Evolutionary conservation across 2,329 filamentous ascomycete genomes (phyloP).

Genomic region (Aureobasidium lini): DNA sequence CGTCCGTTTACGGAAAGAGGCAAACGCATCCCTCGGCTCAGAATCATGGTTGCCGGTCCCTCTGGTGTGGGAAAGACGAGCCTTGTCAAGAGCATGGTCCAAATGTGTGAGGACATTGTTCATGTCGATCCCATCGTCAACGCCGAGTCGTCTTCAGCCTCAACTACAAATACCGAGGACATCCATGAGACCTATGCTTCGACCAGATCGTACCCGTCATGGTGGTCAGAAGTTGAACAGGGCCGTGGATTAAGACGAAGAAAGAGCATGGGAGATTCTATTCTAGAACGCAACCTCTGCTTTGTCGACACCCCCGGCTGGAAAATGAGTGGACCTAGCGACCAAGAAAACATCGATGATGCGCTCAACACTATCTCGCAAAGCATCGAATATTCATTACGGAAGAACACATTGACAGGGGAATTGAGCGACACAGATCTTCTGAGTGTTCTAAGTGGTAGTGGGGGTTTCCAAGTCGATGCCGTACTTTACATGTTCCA

Average conservation of each 20-base stretch:
- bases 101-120: constrained; percentile 83
- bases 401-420: constrained; percentile 54
- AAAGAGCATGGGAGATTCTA: constrained; percentile 65
- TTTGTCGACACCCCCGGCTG: constrained; percentile 80
- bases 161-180: constrained; percentile 13
- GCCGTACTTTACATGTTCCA: constrained; percentile 75
- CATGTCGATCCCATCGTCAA: constrained; percentile 62
- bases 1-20: constrained; percentile 85
- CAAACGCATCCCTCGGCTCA: constrained; percentile 75
- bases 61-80: constrained; percentile 81
- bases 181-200: constrained; percentile 39
- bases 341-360: constrained; percentile 50
- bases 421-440: constrained; percentile 66
- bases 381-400: constrained; percentile 66
- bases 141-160: constrained; percentile 4
- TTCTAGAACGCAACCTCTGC: constrained; percentile 86
- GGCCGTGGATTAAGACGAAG: constrained; percentile 52
- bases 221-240: constrained; percentile 78
- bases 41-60: constrained; percentile 77
- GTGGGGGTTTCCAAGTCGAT: constrained; percentile 78
- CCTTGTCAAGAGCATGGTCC: constrained; percentile 79
- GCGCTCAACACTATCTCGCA: constrained; percentile 17
- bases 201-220: constrained; percentile 64
- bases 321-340: constrained; percentile 38
- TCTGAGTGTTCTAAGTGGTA: constrained; percentile 68